phyloP scores from a whole-genome alignment of 129 eudicot genomes.

The Cynara cardunculus region DNA sequence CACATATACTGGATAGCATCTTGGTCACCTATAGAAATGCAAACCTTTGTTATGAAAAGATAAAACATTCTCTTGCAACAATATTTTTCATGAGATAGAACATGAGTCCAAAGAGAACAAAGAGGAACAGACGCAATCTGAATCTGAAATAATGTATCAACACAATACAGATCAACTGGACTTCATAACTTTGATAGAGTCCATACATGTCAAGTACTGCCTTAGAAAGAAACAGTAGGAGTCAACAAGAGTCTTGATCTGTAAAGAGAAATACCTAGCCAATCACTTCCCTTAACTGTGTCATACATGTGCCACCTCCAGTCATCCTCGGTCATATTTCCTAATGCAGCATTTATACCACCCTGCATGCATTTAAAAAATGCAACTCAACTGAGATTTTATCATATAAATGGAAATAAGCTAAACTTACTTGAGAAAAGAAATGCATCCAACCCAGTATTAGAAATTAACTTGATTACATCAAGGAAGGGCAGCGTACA shows the following conservation, averaged over 20 bases:
- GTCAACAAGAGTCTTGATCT: neutral
- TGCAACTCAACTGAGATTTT: neutral
- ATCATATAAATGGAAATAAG: neutral
- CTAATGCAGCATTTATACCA: slow-evolving; percentile 97
- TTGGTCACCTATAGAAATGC: slow-evolving; percentile 74
- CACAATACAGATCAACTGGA: neutral
- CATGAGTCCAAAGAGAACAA: neutral
- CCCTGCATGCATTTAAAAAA: slow-evolving; percentile 49
- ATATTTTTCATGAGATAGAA: neutral
- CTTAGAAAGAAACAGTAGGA: neutral
- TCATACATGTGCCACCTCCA: slow-evolving; percentile 99
- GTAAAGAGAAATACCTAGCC: slow-evolving; percentile 59
- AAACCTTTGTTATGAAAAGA: slow-evolving; percentile 18
- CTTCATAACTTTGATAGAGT: neutral
- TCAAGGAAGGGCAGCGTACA: neutral
- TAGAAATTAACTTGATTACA: neutral
- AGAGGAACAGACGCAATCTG: neutral
- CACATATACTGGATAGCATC: slow-evolving; percentile 99
- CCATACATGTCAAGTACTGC: slow-evolving; percentile 1
- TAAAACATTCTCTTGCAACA: neutral
- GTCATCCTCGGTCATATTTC: slow-evolving; percentile 94
- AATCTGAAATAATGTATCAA: neutral
- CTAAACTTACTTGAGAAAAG: slow-evolving; percentile 9
- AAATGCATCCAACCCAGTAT: neutral
- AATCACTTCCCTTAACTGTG: slow-evolving; percentile 97